Evolutionary conservation across 2,329 filamentous ascomycete species (phyloP), one percentile per base, ranked within the genome.

Genomic region (Claviceps africana): DNA sequence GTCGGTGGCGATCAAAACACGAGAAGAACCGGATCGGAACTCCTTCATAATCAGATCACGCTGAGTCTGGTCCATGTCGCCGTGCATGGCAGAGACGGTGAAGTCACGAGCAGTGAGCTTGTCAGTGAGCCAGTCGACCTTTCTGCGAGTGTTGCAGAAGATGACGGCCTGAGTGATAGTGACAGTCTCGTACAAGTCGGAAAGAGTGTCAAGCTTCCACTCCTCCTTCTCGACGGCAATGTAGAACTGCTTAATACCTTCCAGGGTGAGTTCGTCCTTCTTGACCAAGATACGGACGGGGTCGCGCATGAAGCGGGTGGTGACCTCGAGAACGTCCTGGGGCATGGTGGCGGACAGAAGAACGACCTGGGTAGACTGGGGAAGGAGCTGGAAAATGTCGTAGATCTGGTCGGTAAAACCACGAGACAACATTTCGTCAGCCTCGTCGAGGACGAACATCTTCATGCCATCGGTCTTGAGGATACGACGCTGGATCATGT

Each of bases 391-490:
- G 85, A 96, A 98, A 76, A 98, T 95, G 73, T 98, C 93, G 81
- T 98, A 98, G 77, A 98, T 98, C 79, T 98, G 93, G 79, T 98
- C 93, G 65, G 90, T 95, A 83, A 98, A 98, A 80, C 93, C 93
- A 67, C 91, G 91, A 81, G 88, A 94, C 77, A 98, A 83, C 87
- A 98, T 96, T 77, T 98, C 93, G 71, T 98, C 93, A 65, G 93
- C 93, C 79, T 98, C 93, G 70, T 98, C 93, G 64, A 98, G 88
- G 65, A 98, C 89, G 73, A 98, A 95, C 87, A 97, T 95, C 85
- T 98, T 98, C 83, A 98, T 96, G 73, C 81, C 78, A 71, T 95
- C 90, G 67, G 93, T 98, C 80, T 91, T 93, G 64, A 98, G 81
- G 75, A 94, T 87, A 64, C 91, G 89, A 62, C 93, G 90, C 76